These are phyloP conservation scores for Coemansia umbellata DNA, from an alignment of 192 early-diverging fungal species.

Conservation along the genomic window DNA sequence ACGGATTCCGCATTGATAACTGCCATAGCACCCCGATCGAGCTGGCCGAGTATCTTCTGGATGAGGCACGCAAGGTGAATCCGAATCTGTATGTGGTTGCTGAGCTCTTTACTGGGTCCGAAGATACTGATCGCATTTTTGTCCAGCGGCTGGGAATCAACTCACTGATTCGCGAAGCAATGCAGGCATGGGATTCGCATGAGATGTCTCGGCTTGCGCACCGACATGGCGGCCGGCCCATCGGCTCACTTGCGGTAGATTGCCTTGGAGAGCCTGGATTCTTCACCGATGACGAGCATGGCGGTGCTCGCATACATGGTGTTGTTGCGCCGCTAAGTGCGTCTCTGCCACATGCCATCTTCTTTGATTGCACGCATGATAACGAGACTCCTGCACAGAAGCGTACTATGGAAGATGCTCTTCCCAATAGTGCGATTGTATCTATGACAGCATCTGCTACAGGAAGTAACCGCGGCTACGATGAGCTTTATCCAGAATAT, in stretches of 20 bases:
- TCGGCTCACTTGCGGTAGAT: conserved; percentile 79
- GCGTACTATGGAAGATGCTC: conserved; percentile 81
- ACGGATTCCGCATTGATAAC: conserved; percentile 98
- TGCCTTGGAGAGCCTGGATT: conserved; percentile 55
- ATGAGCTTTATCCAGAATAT: conserved; percentile 85
- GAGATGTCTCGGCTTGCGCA: conserved; percentile 91
- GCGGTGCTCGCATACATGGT: conserved; percentile 35
- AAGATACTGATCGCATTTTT: conserved; percentile 90
- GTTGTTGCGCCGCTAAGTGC: conserved; percentile 71
- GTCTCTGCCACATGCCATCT: conserved; percentile 85
- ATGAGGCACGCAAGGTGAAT: conserved; percentile 75
- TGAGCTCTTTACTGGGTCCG: conserved; percentile 97
- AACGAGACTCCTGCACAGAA: conserved; percentile 96
- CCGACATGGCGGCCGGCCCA: conserved; percentile 84
- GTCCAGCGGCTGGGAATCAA: conserved; percentile 93
- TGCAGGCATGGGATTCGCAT: conserved; percentile 92
- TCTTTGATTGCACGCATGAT: conserved; percentile 99
- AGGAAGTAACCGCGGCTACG: conserved; percentile 97
- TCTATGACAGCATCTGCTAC: conserved; percentile 87
- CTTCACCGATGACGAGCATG: conserved; percentile 49
- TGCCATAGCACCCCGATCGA: conserved; percentile 98
- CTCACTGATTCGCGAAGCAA: conserved; percentile 94
- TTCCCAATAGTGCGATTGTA: conserved; percentile 88
- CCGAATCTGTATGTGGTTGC: conserved; percentile 96
- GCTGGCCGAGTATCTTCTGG: conserved; percentile 88